Evolutionary conservation across 2,329 filamentous ascomycete genomes (phyloP).

Genomic region (Dactylellina drechsleri): DNA sequence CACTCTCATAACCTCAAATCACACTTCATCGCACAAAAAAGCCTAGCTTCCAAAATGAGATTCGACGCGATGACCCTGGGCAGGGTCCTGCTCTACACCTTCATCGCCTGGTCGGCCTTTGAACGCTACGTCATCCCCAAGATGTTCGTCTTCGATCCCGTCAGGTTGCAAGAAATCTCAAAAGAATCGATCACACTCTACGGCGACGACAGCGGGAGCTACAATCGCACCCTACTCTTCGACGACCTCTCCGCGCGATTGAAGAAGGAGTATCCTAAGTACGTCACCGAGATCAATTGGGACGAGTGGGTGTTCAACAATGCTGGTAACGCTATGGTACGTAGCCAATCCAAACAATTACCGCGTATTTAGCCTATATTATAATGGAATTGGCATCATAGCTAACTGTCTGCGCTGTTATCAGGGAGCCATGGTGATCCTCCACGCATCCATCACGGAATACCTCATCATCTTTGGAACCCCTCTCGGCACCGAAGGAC

Average conservation of each 20-base stretch:
- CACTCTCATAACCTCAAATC: too few species aligned
- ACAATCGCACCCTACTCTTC: slow-evolving; percentile 70
- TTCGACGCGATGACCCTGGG: slow-evolving; percentile 32
- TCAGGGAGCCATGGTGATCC: slow-evolving; percentile 82
- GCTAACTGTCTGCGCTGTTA: not conserved
- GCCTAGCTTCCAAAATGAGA: slow-evolving; percentile 22
- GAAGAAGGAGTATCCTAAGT: slow-evolving; percentile 60
- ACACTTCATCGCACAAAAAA: not conserved
- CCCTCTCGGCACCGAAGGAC: slow-evolving; percentile 84
- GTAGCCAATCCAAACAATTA: not conserved
- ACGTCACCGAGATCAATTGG: slow-evolving; percentile 71
- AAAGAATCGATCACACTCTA: slow-evolving; percentile 73
- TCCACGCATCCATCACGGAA: slow-evolving; percentile 87
- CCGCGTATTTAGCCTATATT: not conserved
- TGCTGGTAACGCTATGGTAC: slow-evolving; percentile 81
- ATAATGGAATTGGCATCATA: not conserved
- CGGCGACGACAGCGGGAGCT: slow-evolving; percentile 71
- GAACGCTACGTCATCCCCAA: slow-evolving; percentile 57
- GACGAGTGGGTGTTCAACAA: slow-evolving; percentile 95
- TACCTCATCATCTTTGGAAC: slow-evolving; percentile 91
- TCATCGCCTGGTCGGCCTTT: slow-evolving; percentile 34
- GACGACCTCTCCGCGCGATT: slow-evolving; percentile 70
- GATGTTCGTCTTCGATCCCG: slow-evolving; percentile 79
- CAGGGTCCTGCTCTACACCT: slow-evolving; percentile 28
- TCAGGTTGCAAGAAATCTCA: slow-evolving; percentile 75